Evolutionary conservation across 495 filamentous ascomycete genomes (phyloP), one percentile per base, ranked within the genome.

Genomic region (Xylaria nigripes): DNA sequence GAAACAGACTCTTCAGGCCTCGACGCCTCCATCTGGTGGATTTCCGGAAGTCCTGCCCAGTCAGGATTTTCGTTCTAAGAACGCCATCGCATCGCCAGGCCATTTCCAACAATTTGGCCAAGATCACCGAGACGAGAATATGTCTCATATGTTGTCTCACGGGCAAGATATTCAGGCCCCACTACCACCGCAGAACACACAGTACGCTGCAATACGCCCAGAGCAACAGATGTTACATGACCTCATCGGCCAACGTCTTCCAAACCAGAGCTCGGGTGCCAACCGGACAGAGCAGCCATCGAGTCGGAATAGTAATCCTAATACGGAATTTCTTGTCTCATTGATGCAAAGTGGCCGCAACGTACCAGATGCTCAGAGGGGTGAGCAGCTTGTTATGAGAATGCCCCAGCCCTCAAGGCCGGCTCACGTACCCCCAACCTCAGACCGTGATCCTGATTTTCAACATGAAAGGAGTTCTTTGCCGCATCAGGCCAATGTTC

Each of bases 301-400:
- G 6, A 59, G 64, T 45, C 62, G 67, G n/a, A 69, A 64, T 47
- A 70, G 60, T 34, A 78, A 76, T 57, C 72, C 63, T 56, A 75
- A 80, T 44, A 69, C 73, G 13, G 77, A 79, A 42, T 81, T 80
- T 50, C 70, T 81, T 32, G 79, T 81, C 67, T 68, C 68, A 29
- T 68, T 81, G 3, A 80, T 81, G 78, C 73, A 76, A 54, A 69
- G 69, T 56, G 66, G 68, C 16, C 70, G 72, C 34, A 60, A 64
- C 27, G 63, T 66, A 7, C 71, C 75, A 0, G 76, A 79, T 16
- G 61, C 63, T 16, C 69, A 71, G 19, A 68, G 76, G 50, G 72
- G 66, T 9, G 72, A 75, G 46, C 69, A 70, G 45, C 64, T 65
- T 24, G 51, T 60, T 32, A 65, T 61, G 64, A 68, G 65, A 50